Evolutionary conservation across 495 filamentous ascomycete genomes (phyloP).

Genomic region (Symbiotaphrina buchneri): DNA sequence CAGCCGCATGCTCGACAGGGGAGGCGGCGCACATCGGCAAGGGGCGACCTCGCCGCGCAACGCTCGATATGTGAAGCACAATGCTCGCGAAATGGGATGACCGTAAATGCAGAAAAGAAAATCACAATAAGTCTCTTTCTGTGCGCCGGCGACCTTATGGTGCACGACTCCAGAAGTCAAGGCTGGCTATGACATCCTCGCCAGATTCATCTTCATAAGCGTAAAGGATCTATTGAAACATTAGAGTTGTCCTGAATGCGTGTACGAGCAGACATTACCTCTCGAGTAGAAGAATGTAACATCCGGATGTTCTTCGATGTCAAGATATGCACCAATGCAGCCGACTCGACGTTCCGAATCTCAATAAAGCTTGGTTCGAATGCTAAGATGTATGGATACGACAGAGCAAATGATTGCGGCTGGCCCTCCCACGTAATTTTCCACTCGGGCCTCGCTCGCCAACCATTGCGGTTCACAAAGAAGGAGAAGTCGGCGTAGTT

Average conservation of each 20-base stretch:
- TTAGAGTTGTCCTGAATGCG: neutral
- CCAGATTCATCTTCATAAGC: constrained; percentile 91
- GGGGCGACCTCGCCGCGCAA: no score
- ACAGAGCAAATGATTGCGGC: constrained; percentile 76
- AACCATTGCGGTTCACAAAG: constrained; percentile 97
- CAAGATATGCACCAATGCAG: constrained; percentile 76
- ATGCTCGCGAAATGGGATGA: no score
- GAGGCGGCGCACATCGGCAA: no score
- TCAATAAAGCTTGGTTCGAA: constrained; percentile 99
- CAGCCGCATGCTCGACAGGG: no score
- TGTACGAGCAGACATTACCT: constrained; percentile 35
- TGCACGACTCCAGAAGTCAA: constrained; percentile 74
- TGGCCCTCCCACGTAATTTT: constrained; percentile 91
- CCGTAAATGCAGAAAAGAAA: no score
- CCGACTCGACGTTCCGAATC: constrained; percentile 81
- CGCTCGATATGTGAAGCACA: no score
- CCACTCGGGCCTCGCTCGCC: constrained; percentile 92
- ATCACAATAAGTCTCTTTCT: no score
- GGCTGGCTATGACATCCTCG: constrained; percentile 78
- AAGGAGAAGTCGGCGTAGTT: constrained; percentile 98
- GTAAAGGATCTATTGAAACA: constrained; percentile 49
- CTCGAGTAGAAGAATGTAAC: constrained; percentile 87
- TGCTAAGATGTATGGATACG: constrained; percentile 85
- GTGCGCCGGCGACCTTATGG: no score
- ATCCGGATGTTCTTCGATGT: constrained; percentile 90